phyloP scores from a whole-genome alignment of 2,329 filamentous ascomycete genomes.

The Cladophialophora immunda region DNA sequence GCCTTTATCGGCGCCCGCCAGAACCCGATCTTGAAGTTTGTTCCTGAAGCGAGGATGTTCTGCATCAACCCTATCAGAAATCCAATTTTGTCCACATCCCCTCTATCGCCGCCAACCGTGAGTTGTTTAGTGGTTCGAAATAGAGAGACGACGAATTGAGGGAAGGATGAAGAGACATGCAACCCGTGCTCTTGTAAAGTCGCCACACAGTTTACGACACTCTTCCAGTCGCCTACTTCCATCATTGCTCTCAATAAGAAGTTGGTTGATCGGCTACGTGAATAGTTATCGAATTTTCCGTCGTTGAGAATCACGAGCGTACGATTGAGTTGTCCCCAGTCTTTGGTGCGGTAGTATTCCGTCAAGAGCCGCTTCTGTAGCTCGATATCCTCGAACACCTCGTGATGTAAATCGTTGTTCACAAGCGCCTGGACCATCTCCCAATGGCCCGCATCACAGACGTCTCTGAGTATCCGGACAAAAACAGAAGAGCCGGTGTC shows the following conservation, averaged over 20 bases:
- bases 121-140: conserved; percentile 6
- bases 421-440: conserved; percentile 62
- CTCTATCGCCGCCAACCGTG: neutral
- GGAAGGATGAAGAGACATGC: conserved; percentile 12
- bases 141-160: conserved; percentile 9
- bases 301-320: conserved; percentile 63
- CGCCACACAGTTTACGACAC: conserved; percentile 16
- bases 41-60: conserved; percentile 56
- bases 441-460: conserved; percentile 67
- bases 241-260: conserved; percentile 50
- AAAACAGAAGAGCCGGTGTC: conserved; percentile 70
- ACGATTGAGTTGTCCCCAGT: conserved; percentile 63
- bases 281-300: conserved; percentile 43
- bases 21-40: conserved; percentile 50
- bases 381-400: conserved; percentile 64
- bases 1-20: conserved; percentile 69
- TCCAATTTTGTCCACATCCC: conserved; percentile 35
- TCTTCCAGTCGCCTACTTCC: conserved; percentile 47
- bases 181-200: conserved; percentile 19
- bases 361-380: conserved; percentile 65
- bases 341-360: conserved; percentile 59
- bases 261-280: conserved; percentile 46
- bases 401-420: conserved; percentile 70
- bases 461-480: conserved; percentile 68
- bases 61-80: conserved; percentile 60